These are phyloP conservation scores for Zygosaccharomyces rouxii DNA, from an alignment of 805 yeast species.

Conservation along the genomic window DNA sequence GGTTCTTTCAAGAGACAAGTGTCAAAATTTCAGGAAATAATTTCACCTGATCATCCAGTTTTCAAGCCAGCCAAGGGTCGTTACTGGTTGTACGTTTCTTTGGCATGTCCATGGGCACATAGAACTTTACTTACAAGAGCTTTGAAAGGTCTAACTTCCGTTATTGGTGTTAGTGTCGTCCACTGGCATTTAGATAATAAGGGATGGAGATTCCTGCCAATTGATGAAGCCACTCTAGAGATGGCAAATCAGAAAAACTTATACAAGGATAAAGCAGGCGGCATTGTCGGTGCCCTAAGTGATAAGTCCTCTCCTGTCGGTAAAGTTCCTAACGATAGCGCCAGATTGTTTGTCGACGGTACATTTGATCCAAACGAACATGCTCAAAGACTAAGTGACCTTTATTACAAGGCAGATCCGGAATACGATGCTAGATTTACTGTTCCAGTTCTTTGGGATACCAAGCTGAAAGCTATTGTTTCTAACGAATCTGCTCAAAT, in stretches of 20 bases:
- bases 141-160: conserved; percentile 63
- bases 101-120: conserved; percentile 96
- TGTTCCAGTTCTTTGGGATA: conserved; percentile 93
- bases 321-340: conserved; percentile 18
- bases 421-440: conserved; percentile 80
- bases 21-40: conserved; percentile 59
- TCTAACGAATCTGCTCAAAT: conserved; percentile 90
- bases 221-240: conserved; percentile 10
- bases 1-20: conserved; percentile 55
- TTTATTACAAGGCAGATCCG: conserved; percentile 72
- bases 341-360: conserved; percentile 32
- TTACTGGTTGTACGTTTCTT: conserved; percentile 81
- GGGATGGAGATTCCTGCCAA: conserved; percentile 74
- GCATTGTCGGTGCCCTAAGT: conserved; percentile 12
- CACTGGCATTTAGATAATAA: conserved; percentile 85
- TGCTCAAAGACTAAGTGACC: conserved; percentile 55
- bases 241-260: conserved; percentile 12
- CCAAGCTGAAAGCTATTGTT: conserved; percentile 74
- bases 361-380: conserved; percentile 61
- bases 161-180: conserved; percentile 70
- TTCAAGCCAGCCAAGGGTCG: conserved; percentile 74
- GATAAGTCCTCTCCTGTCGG: conserved; percentile 16
- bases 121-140: conserved; percentile 69
- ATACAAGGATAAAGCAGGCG: conserved; percentile 19
- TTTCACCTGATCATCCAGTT: conserved; percentile 55